phyloP scores from a whole-genome alignment of 1,284 basidiomycete species.

The Ceratobasidium sp. region DNA sequence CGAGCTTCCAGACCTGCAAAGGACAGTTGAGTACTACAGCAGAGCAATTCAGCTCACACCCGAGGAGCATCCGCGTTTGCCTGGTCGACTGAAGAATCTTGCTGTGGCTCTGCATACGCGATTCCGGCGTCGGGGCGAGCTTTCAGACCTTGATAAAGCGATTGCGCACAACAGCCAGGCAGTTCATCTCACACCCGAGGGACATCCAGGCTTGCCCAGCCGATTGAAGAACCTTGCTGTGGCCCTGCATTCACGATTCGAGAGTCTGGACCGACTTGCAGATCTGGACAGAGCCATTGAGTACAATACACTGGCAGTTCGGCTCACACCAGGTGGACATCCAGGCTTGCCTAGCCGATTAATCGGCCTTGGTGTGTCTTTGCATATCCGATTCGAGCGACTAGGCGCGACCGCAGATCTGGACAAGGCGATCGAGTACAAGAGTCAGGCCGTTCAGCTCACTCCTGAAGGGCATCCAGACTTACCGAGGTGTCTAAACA shows the following conservation, averaged over 20 bases:
- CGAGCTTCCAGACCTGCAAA: neutral
- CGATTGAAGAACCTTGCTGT: neutral
- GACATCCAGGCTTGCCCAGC: too few relatives aligned
- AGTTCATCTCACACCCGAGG: too few relatives aligned
- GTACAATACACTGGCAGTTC: neutral
- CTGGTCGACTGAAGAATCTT: neutral
- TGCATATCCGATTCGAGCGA: neutral
- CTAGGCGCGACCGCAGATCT: neutral
- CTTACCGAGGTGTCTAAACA: neutral
- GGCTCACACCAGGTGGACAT: neutral
- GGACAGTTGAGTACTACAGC: neutral
- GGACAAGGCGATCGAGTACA: neutral
- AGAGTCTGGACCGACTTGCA: neutral
- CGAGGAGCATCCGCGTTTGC: neutral
- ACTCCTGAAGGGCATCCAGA: neutral
- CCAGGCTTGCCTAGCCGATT: neutral
- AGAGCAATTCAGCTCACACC: neutral
- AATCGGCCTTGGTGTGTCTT: neutral
- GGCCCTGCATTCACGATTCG: neutral
- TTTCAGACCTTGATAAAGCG: neutral
- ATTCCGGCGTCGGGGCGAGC: neutral
- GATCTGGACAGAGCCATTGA: conserved; percentile 7
- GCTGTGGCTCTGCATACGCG: neutral
- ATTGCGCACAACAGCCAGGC: neutral
- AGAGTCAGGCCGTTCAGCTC: neutral